Evolutionary conservation across 2,329 filamentous ascomycete species (phyloP), one percentile per base, ranked within the genome.

Genomic region (Colletotrichum sansevieriae): DNA sequence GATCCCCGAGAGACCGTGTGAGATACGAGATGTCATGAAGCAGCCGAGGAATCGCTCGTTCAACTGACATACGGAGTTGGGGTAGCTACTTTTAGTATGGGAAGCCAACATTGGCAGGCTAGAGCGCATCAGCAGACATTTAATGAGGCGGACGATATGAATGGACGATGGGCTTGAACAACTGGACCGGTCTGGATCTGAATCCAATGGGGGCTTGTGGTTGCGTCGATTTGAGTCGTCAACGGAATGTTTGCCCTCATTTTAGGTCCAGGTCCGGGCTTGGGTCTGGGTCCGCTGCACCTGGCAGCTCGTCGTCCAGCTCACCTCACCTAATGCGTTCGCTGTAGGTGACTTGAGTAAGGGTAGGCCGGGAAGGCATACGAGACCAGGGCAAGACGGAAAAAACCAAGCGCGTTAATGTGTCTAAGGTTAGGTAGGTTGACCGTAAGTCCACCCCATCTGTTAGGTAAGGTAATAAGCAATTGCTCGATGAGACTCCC

Each of bases 181-280:
- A 49, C 55, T 55, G 60, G 55, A 43, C 43, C 56, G 65, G 62
- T 46, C 62, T 61, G 62, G 54, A 68, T 65, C 65, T 68, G 35
- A 43, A 47, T 43, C 54, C 20, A 55, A 20, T 52, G 37, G 44
- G 25, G n/a, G 46, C 37, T 54, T 29, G 49, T 44, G 29, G 22
- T 44, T 18, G 33, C 33, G 41, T 35, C 44, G 55, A 29, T 55
- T 39, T 39, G 63, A 37, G 44, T 47, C 47, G 55, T 60, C 25
- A 43, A 56, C 47, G 52, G 47, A 46, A 54, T 57, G 46, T 55
- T 63, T 52, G 51, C 51, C 25, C 64, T 54, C 39, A 47, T 65
- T 63, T 22, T 10, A 54, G 37, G 46, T 44, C 41, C 47, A 62
- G 49, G 57, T 47, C 63, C 35, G 12, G 18, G 63, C 20, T 54